These are phyloP conservation scores for Erigeron canadensis DNA, from an alignment of 129 eudicot species.

Conservation along the genomic window DNA sequence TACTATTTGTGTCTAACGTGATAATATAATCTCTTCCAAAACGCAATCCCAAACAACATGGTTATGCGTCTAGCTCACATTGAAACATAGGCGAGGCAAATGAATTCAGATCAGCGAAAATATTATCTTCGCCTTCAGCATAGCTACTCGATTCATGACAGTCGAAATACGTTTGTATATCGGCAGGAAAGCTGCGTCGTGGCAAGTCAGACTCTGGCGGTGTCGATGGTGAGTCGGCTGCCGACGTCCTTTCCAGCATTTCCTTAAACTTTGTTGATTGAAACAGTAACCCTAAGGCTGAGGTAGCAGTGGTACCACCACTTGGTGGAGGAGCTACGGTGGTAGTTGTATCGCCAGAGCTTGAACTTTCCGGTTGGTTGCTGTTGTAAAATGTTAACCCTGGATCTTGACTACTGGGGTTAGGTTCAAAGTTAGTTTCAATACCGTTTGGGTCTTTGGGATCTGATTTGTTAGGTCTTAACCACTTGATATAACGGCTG, in stretches of 20 bases:
- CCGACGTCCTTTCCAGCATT: slow-evolving; percentile 48
- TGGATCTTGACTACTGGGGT: slow-evolving; percentile 33
- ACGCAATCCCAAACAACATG: no score
- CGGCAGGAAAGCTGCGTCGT: slow-evolving; percentile 72
- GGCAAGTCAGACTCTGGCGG: slow-evolving; percentile 46
- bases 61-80: slow-evolving; percentile 49
- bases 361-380: slow-evolving; percentile 44
- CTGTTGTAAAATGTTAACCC: slow-evolving; percentile 32
- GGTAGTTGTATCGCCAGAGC: slow-evolving; percentile 42
- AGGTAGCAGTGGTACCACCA: slow-evolving; percentile 29
- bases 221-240: slow-evolving; percentile 31
- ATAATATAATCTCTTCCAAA: no score
- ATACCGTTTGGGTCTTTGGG: slow-evolving; percentile 25
- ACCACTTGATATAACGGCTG: slow-evolving; percentile 71
- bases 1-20: no score
- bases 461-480: slow-evolving; percentile 40
- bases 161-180: slow-evolving; percentile 77
- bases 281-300: slow-evolving; percentile 61
- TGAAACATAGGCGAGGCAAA: slow-evolving; percentile 49
- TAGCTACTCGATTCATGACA: slow-evolving; percentile 56
- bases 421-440: slow-evolving; percentile 29
- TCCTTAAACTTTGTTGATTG: slow-evolving; percentile 71
- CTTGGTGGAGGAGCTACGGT: slow-evolving; percentile 28
- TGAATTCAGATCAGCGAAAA: slow-evolving; percentile 51
- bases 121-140: slow-evolving; percentile 47